Evolutionary conservation across 116 monocot genomes (phyloP).

Genomic region (Phalaenopsis hybrid): DNA sequence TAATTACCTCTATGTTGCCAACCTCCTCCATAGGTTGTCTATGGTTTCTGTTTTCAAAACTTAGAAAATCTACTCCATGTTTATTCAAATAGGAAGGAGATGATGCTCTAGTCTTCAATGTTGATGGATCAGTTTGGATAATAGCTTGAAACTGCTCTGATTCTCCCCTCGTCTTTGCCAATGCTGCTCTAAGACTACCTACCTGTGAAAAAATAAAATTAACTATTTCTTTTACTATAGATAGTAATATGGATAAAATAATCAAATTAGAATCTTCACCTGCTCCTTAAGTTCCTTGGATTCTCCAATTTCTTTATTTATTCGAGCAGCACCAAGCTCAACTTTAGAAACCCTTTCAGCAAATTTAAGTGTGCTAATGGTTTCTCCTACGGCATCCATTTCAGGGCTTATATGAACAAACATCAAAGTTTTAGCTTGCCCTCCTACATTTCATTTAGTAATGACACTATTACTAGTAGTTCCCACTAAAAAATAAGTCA

Average conservation of each 20-base stretch:
- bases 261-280: slow-evolving; percentile 27
- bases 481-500: neutral
- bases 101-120: slow-evolving; percentile 27
- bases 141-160: slow-evolving; percentile 19
- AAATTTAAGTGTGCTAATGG: slow-evolving; percentile 95
- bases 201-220: slow-evolving; percentile 38
- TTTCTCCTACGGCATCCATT: slow-evolving; percentile 81
- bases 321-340: slow-evolving; percentile 84
- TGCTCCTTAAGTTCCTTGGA: slow-evolving; percentile 87
- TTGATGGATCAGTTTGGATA: slow-evolving; percentile 25
- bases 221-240: neutral
- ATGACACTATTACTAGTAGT: neutral
- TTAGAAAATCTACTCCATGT: slow-evolving; percentile 20
- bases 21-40: slow-evolving; percentile 72
- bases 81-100: slow-evolving; percentile 33
- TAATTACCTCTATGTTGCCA: slow-evolving; percentile 71
- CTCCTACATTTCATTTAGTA: slow-evolving; percentile 41
- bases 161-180: slow-evolving; percentile 65
- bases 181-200: slow-evolving; percentile 60
- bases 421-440: slow-evolving; percentile 98
- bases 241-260: neutral
- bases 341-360: slow-evolving; percentile 94
- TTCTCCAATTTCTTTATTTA: slow-evolving; percentile 81
- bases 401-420: slow-evolving; percentile 99
- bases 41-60: slow-evolving; percentile 12